These are phyloP conservation scores for Dryas octopetala DNA, from an alignment of 306 rosid species.

Conservation along the genomic window DNA sequence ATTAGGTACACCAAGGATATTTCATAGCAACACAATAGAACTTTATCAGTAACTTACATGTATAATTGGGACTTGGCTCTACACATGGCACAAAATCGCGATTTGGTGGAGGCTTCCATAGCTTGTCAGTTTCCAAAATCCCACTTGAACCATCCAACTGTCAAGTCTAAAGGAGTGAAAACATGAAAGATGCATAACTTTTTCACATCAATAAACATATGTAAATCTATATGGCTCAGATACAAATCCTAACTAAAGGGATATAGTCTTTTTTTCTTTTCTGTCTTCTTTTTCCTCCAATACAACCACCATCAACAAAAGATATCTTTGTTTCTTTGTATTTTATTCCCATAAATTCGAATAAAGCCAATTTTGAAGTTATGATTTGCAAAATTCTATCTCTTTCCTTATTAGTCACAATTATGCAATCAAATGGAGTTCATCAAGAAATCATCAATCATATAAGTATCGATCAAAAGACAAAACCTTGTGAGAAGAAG, in stretches of 20 bases:
- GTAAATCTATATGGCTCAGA: slow-evolving; percentile 16
- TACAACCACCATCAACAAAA: background rate
- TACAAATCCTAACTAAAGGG: background rate
- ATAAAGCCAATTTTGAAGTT: background rate
- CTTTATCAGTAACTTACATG: slow-evolving; percentile 38
- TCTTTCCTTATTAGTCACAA: background rate
- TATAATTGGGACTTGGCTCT: slow-evolving; percentile 60
- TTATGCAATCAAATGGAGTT: background rate
- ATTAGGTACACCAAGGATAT: slow-evolving; percentile 17
- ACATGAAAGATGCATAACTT: slow-evolving; percentile 44
- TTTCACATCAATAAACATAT: slow-evolving; percentile 26
- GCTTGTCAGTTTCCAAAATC: slow-evolving; percentile 55
- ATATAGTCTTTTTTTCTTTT: background rate
- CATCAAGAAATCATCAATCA: background rate
- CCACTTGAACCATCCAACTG: slow-evolving; percentile 49
- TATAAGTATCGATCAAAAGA: slow-evolving; percentile 19
- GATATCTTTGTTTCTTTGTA: background rate
- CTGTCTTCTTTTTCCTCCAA: background rate
- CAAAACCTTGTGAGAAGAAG: slow-evolving; percentile 77
- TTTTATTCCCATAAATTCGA: background rate
- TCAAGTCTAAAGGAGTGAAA: slow-evolving; percentile 52
- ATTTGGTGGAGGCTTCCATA: slow-evolving; percentile 82
- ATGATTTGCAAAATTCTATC: background rate
- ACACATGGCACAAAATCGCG: slow-evolving; percentile 68
- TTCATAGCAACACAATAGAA: slow-evolving; percentile 7